These are phyloP conservation scores for Spathaspora hagerdaliae DNA, from an alignment of 805 yeast species.

Conservation along the genomic window DNA sequence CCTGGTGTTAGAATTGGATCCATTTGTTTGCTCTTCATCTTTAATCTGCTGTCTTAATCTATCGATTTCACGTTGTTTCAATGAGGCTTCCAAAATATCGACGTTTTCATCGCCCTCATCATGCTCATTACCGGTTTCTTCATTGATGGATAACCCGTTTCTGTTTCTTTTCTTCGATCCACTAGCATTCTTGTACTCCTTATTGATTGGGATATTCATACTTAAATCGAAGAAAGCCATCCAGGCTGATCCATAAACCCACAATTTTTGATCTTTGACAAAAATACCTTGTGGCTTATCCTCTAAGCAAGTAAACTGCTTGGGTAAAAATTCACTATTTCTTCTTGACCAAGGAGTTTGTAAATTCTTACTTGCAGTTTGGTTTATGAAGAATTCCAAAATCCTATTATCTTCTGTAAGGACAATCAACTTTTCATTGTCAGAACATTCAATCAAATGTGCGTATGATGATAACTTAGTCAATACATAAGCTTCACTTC, in stretches of 20 bases:
- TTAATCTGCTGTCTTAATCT: slow-evolving; percentile 35
- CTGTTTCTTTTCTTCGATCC: slow-evolving; percentile 38
- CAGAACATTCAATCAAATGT: slow-evolving; percentile 57
- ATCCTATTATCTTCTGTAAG: slow-evolving; percentile 73
- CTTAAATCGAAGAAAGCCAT: slow-evolving; percentile 66
- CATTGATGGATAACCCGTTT: slow-evolving; percentile 37
- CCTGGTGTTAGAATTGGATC: slow-evolving; percentile 9
- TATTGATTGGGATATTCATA: slow-evolving; percentile 48
- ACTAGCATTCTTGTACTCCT: slow-evolving; percentile 20
- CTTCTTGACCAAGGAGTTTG: slow-evolving; percentile 76
- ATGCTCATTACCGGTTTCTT: slow-evolving; percentile 19
- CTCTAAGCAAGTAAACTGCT: slow-evolving; percentile 48
- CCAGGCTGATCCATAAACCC: slow-evolving; percentile 92
- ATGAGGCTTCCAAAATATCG: slow-evolving; percentile 20
- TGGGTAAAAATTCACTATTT: slow-evolving; percentile 74
- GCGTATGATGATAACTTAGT: slow-evolving; percentile 59
- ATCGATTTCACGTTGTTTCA: slow-evolving; percentile 27
- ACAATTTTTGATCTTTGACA: slow-evolving; percentile 46
- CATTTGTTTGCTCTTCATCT: slow-evolving; percentile 33
- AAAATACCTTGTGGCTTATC: slow-evolving; percentile 77
- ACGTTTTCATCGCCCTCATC: slow-evolving; percentile 23
- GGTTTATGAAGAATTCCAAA: slow-evolving; percentile 54
- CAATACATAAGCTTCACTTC: slow-evolving; percentile 34
- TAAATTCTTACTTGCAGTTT: slow-evolving; percentile 20
- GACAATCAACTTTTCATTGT: slow-evolving; percentile 49